Evolutionary conservation across 331 rosid species (phyloP), one percentile per base, ranked within the genome.

Genomic region (Malus hybrid): DNA sequence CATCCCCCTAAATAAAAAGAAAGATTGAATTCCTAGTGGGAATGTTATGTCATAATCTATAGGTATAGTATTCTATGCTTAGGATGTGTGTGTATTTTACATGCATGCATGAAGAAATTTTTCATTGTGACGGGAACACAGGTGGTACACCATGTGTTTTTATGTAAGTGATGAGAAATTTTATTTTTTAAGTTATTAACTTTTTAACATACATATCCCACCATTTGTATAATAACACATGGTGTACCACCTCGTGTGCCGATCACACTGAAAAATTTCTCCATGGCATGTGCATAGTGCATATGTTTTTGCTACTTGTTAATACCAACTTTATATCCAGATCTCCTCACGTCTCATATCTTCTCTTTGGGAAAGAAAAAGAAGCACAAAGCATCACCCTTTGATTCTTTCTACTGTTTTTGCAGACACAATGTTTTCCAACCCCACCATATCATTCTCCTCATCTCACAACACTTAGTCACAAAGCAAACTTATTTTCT

Each of bases 401-500:
- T n/a, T 34, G 80, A 81, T 79, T 84, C 80, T 71, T 81, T 80
- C 61, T 29, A 73, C 71, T 70, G 62, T 77, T 67, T 10, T 4
- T 24, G 55, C 22, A 46, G 77, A 67, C 80, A 67, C 80, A 65
- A 60, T 71, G 83, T 71, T 73, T 73, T 78, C 71, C 86, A 85
- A 42, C 80, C 80, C 77, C 72, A 83, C 77, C 72, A 81, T 80
- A 22, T 59, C 67, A 61, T 39, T 39, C 12, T 39, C 44, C 11
- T 39, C 44, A 10, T 10, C 48, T 42, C 48, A 42, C 14, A 3
- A 42, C 44, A 80, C 90, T 87, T 87, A 64, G 71, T 83, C 80
- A 74, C 90, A 88, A 91, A 91, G 96, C 52, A 87, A 85, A 72
- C 83, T 62, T 81, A 81, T 77, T 78, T 84, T 75, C 69, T 78